Evolutionary conservation across 2,329 filamentous ascomycete species (phyloP).

Genomic region (Exophiala alcalophila): DNA sequence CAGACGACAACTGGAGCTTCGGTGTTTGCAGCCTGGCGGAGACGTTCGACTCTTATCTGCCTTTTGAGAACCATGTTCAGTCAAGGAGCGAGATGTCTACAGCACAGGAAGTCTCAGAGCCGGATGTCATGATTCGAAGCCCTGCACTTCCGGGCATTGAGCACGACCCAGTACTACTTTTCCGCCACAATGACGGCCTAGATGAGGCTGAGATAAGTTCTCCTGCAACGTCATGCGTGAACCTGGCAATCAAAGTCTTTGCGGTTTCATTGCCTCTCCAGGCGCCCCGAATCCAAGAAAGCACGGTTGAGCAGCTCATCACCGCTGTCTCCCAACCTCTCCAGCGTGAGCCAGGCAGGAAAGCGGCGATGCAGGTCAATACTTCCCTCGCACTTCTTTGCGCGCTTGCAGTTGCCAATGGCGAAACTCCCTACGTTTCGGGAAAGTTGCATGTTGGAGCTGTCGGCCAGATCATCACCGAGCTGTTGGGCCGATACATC

Average conservation of each 20-base stretch:
- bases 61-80: constrained; percentile 48
- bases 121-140: constrained; percentile 24
- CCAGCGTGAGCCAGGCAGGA: constrained; percentile 81
- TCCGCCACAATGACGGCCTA: constrained; percentile 14
- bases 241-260: constrained; percentile 89
- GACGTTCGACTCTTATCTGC: constrained; percentile 68
- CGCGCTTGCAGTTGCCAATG: constrained; percentile 77
- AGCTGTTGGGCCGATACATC: constrained; percentile 60
- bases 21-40: constrained; percentile 82
- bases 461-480: constrained; percentile 67
- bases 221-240: constrained; percentile 87
- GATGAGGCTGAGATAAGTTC: constrained; percentile 44
- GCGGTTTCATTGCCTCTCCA: constrained; percentile 87
- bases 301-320: constrained; percentile 87
- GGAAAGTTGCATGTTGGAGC: constrained; percentile 72
- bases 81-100: constrained; percentile 33
- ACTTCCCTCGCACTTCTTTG: constrained; percentile 76
- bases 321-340: constrained; percentile 73
- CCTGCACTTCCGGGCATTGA: constrained; percentile 36
- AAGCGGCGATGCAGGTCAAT: constrained; percentile 88
- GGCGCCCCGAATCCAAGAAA: constrained; percentile 88
- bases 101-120: constrained; percentile 25
- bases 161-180: constrained; percentile 61
- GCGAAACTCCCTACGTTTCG: constrained; percentile 68
- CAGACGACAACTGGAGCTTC: constrained; percentile 91